Percentiles rank a stretch among this genome's conserved stretches.
These are phyloP conservation scores for Colletotrichum sp. DNA, from an alignment of 2,329 filamentous ascomycete species.

Conservation along the genomic window DNA sequence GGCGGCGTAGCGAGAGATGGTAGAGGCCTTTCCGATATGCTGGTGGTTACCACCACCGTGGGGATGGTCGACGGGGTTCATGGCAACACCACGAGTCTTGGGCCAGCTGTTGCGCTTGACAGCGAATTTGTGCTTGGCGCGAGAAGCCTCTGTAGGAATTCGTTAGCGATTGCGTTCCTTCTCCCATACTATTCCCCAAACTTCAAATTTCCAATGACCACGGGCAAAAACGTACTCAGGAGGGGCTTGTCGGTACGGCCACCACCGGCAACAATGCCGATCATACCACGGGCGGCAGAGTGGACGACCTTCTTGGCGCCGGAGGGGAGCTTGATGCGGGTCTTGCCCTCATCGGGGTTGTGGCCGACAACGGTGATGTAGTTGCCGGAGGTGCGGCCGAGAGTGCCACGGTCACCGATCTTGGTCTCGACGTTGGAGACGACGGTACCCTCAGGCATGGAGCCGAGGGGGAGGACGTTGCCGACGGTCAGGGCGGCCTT, in stretches of 20 bases:
- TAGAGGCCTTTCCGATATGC: conserved; percentile 99
- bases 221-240: conserved; percentile 69
- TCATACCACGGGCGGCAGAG: conserved; percentile 94
- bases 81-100: conserved; percentile 99
- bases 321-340: conserved; percentile 98
- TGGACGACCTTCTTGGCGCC: conserved; percentile 99
- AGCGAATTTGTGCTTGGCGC: conserved; percentile 99
- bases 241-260: conserved; percentile 99
- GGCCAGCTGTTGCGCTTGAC: conserved; percentile 99
- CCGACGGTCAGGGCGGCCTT: conserved; percentile 95
- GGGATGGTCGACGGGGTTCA: conserved; percentile 99
- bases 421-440: conserved; percentile 99
- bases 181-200: not conserved
- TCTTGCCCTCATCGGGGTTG: conserved; percentile 99
- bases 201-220: not conserved
- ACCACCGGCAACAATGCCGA: conserved; percentile 99
- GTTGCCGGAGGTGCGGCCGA: conserved; percentile 98
- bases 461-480: conserved; percentile 93
- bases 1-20: conserved; percentile 96
- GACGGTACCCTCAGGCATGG: conserved; percentile 98
- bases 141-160: conserved; percentile 81
- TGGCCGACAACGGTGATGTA: conserved; percentile 98
- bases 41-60: conserved; percentile 99
- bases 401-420: conserved; percentile 92
- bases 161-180: conserved; percentile 41